Conservation (phyloP, 2,329 filamentous ascomycete species). For the Penicillium sp. region DNA sequence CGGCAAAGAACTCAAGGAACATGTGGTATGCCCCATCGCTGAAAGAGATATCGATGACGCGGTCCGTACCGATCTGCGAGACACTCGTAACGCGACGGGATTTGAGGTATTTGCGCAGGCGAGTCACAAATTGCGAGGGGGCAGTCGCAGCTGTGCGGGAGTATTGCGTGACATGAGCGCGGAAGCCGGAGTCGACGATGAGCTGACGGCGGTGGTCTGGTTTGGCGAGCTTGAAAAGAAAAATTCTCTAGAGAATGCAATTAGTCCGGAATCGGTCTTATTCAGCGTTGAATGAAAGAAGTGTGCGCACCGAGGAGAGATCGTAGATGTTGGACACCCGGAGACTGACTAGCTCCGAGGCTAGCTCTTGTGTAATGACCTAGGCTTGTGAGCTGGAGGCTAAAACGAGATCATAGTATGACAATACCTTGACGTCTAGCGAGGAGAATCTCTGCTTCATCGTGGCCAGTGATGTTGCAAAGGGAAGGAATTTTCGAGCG, state of each 20-base stretch:
- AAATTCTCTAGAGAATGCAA: slow-evolving; percentile 59
- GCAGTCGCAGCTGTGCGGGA: slow-evolving; percentile 76
- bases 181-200: slow-evolving; percentile 89
- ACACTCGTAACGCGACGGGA: slow-evolving; percentile 77
- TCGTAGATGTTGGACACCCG: slow-evolving; percentile 94
- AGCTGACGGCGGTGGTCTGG: slow-evolving; percentile 84
- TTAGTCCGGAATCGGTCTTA: slow-evolving; percentile 9
- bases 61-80: slow-evolving; percentile 81
- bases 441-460: slow-evolving; percentile 58
- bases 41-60: slow-evolving; percentile 87
- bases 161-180: slow-evolving; percentile 89
- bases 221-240: slow-evolving; percentile 90
- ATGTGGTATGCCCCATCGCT: slow-evolving; percentile 83
- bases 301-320: slow-evolving; percentile 62
- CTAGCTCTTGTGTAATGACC: slow-evolving; percentile 93
- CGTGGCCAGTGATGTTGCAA: slow-evolving; percentile 17
- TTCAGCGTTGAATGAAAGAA: not conserved
- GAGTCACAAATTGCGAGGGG: slow-evolving; percentile 77
- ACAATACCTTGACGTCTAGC: slow-evolving; percentile 50
- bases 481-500: slow-evolving; percentile 24
- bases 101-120: slow-evolving; percentile 81
- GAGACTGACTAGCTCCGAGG: slow-evolving; percentile 65
- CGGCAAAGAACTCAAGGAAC: slow-evolving; percentile 93
- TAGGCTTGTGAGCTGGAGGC: slow-evolving; percentile 36
- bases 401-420: not conserved